Evolutionary conservation across 768 basidiomycete genomes (phyloP), one percentile per base, ranked within the genome.

Genomic region (Tulasnella sp.): DNA sequence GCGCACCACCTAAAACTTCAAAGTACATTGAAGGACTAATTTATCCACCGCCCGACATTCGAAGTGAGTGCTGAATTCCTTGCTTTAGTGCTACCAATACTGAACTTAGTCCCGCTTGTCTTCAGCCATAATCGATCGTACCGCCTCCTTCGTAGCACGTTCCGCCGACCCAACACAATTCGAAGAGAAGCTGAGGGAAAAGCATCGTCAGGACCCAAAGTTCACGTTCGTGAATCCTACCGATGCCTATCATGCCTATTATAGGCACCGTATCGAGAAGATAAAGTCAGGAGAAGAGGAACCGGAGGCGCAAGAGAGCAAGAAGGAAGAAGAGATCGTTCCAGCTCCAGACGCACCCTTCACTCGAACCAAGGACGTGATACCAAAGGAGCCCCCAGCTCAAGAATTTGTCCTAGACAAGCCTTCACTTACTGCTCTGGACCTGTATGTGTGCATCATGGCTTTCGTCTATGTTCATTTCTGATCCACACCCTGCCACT

Each of bases 201-300:
- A 94, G 84, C 97, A 97, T 87, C 95, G 96, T 87, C 90, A 92
- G 83, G 97, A 99, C 89, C 96, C 96, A 80, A 97, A 98, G 88
- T 99, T 99, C 89, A 96, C 97, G 80, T 99, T 99, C 89, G 91
- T 99, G 86, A 97, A 97, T 88, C 93, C 95, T 82, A 91, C 91
- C 75, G 98, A 99, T 89, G 96, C 98, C 83, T 99, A 98, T 88
- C 96, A 99, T 92, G 95, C 95, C 81, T 99, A 99, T 88, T 99
- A 99, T 85, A 92, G 94, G 85, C 92, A 97, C 88, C 92, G 94
- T 85, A 91, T 97, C 88, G 95, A 96, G 74, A 92, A 92, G 85
- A 91, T 96, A 82, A 87, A 90, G 77, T 91, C 91, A 9, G 96
- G 96, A 28, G 84, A 87, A 50, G 93, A 95, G 84, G 88, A 90